Conservation (phyloP, 1,284 basidiomycete species). For the Fomitopsis schrenkii region DNA sequence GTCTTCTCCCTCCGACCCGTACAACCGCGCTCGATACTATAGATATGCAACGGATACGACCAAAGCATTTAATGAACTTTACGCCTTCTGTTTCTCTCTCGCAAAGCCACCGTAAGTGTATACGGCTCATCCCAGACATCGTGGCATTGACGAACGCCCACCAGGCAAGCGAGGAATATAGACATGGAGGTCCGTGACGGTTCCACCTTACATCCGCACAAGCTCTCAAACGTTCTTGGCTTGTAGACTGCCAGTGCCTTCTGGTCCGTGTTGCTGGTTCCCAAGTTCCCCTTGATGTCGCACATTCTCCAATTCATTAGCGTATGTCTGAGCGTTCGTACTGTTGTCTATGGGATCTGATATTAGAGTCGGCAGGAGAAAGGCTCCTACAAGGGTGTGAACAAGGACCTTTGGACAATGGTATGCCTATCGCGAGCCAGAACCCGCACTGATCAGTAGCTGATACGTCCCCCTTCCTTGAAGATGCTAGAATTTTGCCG, state of each 20-base stretch:
- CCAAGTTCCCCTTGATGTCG: slow-evolving; percentile 58
- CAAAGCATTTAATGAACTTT: slow-evolving; percentile 57
- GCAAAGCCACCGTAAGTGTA: slow-evolving; percentile 55
- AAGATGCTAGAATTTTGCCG: slow-evolving; percentile 24
- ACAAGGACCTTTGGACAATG: slow-evolving; percentile 84
- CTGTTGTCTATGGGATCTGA: background rate
- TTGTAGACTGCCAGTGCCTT: slow-evolving; percentile 62
- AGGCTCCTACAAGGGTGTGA: slow-evolving; percentile 64
- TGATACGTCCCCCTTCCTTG: background rate
- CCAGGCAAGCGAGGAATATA: slow-evolving; percentile 64
- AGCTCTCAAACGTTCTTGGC: background rate
- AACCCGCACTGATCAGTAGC: background rate
- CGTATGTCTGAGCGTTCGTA: slow-evolving; percentile 34
- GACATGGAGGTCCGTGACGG: slow-evolving; percentile 63
- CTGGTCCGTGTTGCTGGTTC: slow-evolving; percentile 66
- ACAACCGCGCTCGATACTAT: slow-evolving; percentile 52
- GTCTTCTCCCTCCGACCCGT: slow-evolving; percentile 31
- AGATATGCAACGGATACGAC: slow-evolving; percentile 45
- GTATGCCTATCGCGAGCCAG: slow-evolving; percentile 32
- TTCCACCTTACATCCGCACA: background rate
- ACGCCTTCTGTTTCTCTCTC: slow-evolving; percentile 63
- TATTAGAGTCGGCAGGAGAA: slow-evolving; percentile 41
- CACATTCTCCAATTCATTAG: slow-evolving; percentile 61
- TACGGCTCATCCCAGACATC: background rate
- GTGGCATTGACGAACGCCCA: background rate